Conservation (phyloP, 2,329 filamentous ascomycete genomes). For the Pseudocercospora eumusae region DNA sequence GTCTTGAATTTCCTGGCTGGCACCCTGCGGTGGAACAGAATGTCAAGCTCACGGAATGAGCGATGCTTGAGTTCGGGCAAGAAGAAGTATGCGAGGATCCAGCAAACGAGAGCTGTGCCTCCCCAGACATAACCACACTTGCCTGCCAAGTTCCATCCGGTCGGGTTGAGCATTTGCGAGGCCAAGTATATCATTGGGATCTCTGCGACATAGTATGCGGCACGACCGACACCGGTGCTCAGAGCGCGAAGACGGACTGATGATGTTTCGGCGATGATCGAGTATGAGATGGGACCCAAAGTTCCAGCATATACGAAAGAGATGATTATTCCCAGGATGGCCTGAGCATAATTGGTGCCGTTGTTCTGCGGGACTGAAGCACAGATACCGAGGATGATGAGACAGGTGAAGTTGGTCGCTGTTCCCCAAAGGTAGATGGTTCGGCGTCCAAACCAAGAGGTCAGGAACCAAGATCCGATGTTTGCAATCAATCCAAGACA, state of each 20-base stretch:
- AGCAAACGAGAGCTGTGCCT: slow-evolving; percentile 46
- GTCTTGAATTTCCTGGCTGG: slow-evolving; percentile 49
- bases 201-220: slow-evolving; percentile 32
- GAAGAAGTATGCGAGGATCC: slow-evolving; percentile 47
- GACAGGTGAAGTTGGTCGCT: slow-evolving; percentile 39
- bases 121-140: slow-evolving; percentile 55
- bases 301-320: slow-evolving; percentile 34
- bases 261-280: slow-evolving; percentile 35
- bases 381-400: slow-evolving; percentile 33
- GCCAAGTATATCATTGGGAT: slow-evolving; percentile 32
- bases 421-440: slow-evolving; percentile 41
- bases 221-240: slow-evolving; percentile 33
- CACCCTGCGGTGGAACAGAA: slow-evolving; percentile 48
- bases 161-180: slow-evolving; percentile 31
- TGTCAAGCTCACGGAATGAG: slow-evolving; percentile 50
- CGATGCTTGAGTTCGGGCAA: slow-evolving; percentile 51
- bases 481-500: slow-evolving; percentile 27
- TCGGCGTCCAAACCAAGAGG: slow-evolving; percentile 42
- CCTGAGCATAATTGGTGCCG: slow-evolving; percentile 44
- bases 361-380: slow-evolving; percentile 22
- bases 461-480: slow-evolving; percentile 36
- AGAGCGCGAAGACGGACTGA: slow-evolving; percentile 34
- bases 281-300: slow-evolving; percentile 33
- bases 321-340: slow-evolving; percentile 56
- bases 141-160: slow-evolving; percentile 43